Base-by-base conservation (phyloP, 1,284 basidiomycete species). In the Fistulinella staudtii region DNA sequence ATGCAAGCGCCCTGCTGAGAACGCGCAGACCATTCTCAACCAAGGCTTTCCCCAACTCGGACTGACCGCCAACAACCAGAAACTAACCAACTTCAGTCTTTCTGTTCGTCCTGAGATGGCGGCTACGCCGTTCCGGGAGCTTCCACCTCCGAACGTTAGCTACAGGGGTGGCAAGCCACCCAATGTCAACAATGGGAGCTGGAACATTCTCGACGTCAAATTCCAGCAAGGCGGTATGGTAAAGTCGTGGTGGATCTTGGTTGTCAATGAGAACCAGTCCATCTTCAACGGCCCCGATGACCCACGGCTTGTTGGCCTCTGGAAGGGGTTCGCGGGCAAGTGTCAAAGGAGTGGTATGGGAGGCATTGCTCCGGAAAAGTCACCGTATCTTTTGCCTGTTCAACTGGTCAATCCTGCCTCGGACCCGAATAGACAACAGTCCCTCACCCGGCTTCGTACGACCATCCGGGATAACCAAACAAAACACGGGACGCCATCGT, bases 181-280 rank as follows among this genome's bases (percentile, higher is more conserved):
- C 1, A 70, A 63, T 7, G 69, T 77, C 11, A 65, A 53, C 21
- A 75, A 82, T 30, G 86, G 80, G 0, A 74, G 75, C 21, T 89
- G 87, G 87, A 88, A 88, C 50, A 79, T 87, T 41, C 56, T 82
- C 21, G 70, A 81, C 18, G 79, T 83, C 40, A 77, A 77, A 55
- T 85, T 87, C 57, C 78, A 81, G 23, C 55, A 57, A 3, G 75
- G 76, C 0, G 79, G 69, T 0, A 50, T 44, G 2, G 70, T 85
- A 18, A 38, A 56, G 10, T 69, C 66, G 36, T 85, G 80, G 80
- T 79, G 76, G 62, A 74, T 85, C 5, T 50, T 86, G 2, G 71
- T 79, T 11, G 71, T 87, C 15, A 63, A 68, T 20, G 15, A n/a
- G 6, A 6, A 71, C 5, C 33, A 35, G 0, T 46, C 47, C 13